These are phyloP conservation scores for Alternaria alternata DNA, from an alignment of 2,329 filamentous ascomycete species.

Conservation along the genomic window DNA sequence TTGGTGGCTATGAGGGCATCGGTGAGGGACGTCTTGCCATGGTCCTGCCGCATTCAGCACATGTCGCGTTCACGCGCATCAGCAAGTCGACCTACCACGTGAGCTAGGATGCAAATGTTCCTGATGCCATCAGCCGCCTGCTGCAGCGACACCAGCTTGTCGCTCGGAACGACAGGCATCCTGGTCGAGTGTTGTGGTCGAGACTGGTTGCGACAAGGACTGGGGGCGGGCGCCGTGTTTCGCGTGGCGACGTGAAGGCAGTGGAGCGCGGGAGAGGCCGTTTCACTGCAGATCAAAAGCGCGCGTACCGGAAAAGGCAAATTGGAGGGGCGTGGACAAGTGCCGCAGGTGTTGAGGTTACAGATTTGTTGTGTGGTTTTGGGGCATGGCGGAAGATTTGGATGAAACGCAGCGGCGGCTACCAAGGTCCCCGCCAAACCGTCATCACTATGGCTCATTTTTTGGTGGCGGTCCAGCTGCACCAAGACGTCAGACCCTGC, in stretches of 20 bases:
- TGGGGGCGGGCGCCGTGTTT: slow-evolving; percentile 4
- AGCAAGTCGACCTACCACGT: slow-evolving; percentile 15
- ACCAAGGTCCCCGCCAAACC: slow-evolving; percentile 3
- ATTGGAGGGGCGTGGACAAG: slow-evolving; percentile 8
- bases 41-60: slow-evolving; percentile 62
- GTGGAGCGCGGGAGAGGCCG: slow-evolving; percentile 4
- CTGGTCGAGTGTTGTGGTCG: slow-evolving; percentile 2
- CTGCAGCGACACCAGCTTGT: slow-evolving; percentile 91
- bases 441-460: slow-evolving; percentile 17
- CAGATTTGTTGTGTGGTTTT: slow-evolving; percentile 16
- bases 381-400: slow-evolving; percentile 27
- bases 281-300: slow-evolving; percentile 16
- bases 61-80: slow-evolving; percentile 52
- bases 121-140: slow-evolving; percentile 85
- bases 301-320: neutral
- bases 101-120: slow-evolving; percentile 62
- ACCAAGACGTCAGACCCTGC: slow-evolving; percentile 14
- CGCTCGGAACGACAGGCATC: slow-evolving; percentile 92
- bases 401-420: slow-evolving; percentile 15
- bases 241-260: slow-evolving; percentile 4
- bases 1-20: slow-evolving; percentile 97
- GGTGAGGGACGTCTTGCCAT: slow-evolving; percentile 97
- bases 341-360: slow-evolving; percentile 13
- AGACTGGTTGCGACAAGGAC: slow-evolving; percentile 1
- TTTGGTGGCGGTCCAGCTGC: slow-evolving; percentile 9